A percentile compares a stretch with the other conserved stretches of the same genome.
Evolutionary conservation across 345 rosid species (phyloP).

Genomic region (Eucalyptus victrix): DNA sequence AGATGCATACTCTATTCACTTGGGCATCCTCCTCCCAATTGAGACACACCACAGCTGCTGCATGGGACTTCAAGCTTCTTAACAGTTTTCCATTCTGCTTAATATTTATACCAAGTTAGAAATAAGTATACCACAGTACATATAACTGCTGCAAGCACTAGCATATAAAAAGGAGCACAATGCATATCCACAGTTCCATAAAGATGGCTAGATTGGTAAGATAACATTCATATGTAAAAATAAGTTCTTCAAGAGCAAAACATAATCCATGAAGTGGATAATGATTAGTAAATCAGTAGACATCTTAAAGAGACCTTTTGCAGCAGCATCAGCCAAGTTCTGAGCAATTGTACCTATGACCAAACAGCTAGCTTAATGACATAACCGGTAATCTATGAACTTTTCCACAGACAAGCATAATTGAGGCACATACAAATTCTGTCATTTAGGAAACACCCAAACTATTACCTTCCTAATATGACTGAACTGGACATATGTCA

Average conservation of each 20-base stretch:
- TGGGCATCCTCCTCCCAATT: constrained; percentile 86
- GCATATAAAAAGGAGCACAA: neutral
- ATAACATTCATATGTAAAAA: neutral
- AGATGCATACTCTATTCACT: constrained; percentile 17
- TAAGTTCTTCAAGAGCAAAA: neutral
- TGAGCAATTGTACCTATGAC: neutral
- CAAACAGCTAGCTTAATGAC: neutral
- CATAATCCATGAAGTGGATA: neutral
- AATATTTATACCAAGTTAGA: neutral
- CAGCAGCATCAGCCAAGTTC: neutral
- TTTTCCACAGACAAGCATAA: neutral
- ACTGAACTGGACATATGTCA: neutral
- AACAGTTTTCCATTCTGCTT: constrained; percentile 70
- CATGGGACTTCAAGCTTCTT: constrained; percentile 71
- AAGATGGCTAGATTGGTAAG: neutral
- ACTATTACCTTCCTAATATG: neutral
- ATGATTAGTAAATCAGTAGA: neutral
- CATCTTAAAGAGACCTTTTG: neutral
- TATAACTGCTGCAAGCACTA: neutral
- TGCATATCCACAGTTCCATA: neutral
- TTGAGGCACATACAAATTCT: neutral
- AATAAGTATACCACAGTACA: neutral
- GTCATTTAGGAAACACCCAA: neutral
- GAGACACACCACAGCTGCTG: constrained; percentile 76
- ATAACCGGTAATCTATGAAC: neutral